These are phyloP conservation scores for Licmophora abbreviata DNA, from an alignment of 108 stramenopile species.

Conservation along the genomic window DNA sequence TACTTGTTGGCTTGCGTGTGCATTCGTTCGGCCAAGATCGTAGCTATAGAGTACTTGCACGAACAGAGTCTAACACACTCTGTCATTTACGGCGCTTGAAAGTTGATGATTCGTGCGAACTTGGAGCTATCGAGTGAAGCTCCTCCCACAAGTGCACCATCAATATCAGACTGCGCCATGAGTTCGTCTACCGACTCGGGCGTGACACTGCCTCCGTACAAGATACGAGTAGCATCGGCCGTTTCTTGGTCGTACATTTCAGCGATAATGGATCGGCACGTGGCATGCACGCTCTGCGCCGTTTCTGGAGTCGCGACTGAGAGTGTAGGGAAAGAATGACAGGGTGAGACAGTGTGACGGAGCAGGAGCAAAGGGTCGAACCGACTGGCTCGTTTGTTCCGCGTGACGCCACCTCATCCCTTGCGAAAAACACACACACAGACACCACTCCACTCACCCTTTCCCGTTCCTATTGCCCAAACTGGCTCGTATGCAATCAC, in stretches of 20 bases:
- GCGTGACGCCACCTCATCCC: conserved; percentile 2
- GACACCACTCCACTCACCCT: conserved; percentile 16
- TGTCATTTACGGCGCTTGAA: conserved; percentile 17
- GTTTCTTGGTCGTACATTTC: conserved; percentile 75
- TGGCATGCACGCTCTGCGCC: conserved; percentile 76
- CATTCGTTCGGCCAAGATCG: too few relatives aligned
- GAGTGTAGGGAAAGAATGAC: too few relatives aligned
- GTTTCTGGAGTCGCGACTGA: conserved; percentile 53
- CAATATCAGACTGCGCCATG: conserved; percentile 90
- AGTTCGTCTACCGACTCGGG: conserved; percentile 89
- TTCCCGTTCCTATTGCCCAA: conserved; percentile 86
- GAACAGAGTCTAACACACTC: too few relatives aligned
- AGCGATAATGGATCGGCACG: conserved; percentile 66
- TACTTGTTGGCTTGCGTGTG: too few relatives aligned
- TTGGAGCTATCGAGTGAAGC: conserved; percentile 82
- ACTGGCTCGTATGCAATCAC: conserved; percentile 95
- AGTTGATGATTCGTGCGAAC: conserved; percentile 92
- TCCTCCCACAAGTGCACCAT: conserved; percentile 94
- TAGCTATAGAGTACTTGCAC: too few relatives aligned
- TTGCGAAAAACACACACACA: conserved; percentile 10
- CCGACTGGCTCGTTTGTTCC: neutral
- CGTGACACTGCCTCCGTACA: conserved; percentile 94
- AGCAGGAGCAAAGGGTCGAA: neutral
- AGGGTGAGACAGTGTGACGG: neutral
- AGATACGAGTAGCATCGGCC: conserved; percentile 73